Conservation (phyloP, 2,329 filamentous ascomycete species). For the Rhinocladiella similis region DNA sequence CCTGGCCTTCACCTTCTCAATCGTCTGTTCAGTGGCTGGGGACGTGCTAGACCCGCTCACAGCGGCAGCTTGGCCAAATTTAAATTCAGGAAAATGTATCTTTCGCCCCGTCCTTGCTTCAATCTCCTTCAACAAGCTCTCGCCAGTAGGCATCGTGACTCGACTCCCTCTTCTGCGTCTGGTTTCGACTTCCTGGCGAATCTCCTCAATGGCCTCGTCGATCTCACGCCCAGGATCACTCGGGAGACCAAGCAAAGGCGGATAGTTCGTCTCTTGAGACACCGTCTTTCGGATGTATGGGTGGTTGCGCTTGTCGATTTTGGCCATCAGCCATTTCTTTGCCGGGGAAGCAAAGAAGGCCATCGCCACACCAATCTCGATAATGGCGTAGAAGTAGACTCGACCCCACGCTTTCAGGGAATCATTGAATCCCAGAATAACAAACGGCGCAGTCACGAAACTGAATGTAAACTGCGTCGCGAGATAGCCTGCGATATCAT, state of each 20-base stretch:
- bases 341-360: conserved; percentile 79
- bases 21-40: not conserved
- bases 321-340: conserved; percentile 60
- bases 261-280: conserved; percentile 60
- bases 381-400: conserved; percentile 83
- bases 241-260: conserved; percentile 75
- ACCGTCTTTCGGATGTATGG: conserved; percentile 44
- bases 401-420: conserved; percentile 77
- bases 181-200: conserved; percentile 70
- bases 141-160: conserved; percentile 46
- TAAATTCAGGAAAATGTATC: conserved; percentile 16
- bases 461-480: conserved; percentile 80
- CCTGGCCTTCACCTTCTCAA: not conserved
- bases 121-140: conserved; percentile 54
- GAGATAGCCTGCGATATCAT: conserved; percentile 75
- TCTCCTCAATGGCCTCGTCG: conserved; percentile 74
- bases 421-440: conserved; percentile 71
- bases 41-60: not conserved
- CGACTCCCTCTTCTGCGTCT: conserved; percentile 49
- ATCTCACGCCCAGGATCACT: conserved; percentile 74
- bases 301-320: conserved; percentile 58
- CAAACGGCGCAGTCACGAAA: conserved; percentile 81
- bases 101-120: conserved; percentile 20
- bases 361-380: conserved; percentile 65
- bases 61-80: conserved; percentile 4